Conservation (phyloP, 148 eudicot genomes). For the Vaccinium darrowii region DNA sequence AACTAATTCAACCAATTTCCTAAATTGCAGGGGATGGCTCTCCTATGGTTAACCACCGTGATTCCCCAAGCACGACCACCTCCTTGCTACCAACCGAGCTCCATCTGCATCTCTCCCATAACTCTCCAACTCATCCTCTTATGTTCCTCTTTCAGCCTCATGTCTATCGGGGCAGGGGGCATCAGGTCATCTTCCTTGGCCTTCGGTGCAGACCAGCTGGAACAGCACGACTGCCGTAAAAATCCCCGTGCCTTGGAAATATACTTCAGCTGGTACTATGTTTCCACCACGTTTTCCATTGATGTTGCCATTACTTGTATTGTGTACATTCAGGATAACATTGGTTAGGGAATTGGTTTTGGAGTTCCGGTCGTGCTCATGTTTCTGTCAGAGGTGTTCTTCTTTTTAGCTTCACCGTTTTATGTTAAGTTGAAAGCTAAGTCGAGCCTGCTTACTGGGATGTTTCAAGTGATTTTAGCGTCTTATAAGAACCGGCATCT, state of each 20-base stretch:
- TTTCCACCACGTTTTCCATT: constrained; percentile 30
- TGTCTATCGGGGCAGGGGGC: constrained; percentile 58
- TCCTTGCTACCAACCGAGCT: constrained; percentile 27
- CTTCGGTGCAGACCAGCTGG: constrained; percentile 56
- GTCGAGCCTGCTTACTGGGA: constrained; percentile 38
- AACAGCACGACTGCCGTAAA: not conserved
- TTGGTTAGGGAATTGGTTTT: constrained; percentile 68
- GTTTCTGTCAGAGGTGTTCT: constrained; percentile 39
- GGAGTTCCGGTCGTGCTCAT: constrained; percentile 55
- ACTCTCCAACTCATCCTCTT: constrained; percentile 31
- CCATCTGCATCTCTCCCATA: constrained; percentile 24
- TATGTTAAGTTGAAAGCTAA: constrained; percentile 45
- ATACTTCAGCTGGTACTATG: constrained; percentile 55
- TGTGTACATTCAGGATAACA: constrained; percentile 63
- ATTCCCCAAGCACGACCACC: constrained; percentile 45
- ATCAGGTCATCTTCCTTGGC: constrained; percentile 51
- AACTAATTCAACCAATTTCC: constrained; percentile 1
- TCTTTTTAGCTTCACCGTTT: constrained; percentile 55
- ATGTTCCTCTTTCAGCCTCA: constrained; percentile 36
- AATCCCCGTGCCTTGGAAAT: constrained; percentile 31
- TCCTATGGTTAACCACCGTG: constrained; percentile 46
- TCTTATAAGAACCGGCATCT: constrained; percentile 42
- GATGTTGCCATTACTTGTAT: constrained; percentile 40
- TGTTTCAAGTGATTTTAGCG: constrained; percentile 46
- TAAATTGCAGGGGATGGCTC: constrained; percentile 42